Conservation (phyloP, 495 filamentous ascomycete species). For the Penicillium coprophilum region DNA sequence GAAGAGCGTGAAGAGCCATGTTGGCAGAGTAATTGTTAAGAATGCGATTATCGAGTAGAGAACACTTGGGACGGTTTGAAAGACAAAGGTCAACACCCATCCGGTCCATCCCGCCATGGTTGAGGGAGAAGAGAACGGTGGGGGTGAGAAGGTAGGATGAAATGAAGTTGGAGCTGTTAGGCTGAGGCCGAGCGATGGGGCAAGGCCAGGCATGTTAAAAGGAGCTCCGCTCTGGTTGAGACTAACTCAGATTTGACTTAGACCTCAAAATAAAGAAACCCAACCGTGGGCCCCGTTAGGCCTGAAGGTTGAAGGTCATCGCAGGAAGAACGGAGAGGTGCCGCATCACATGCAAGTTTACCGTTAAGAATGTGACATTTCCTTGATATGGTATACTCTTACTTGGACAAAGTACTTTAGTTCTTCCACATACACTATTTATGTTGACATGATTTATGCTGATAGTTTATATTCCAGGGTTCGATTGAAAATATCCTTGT, state of each 20-base stretch:
- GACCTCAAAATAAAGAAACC: neutral
- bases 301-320: neutral
- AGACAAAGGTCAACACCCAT: slow-evolving; percentile 44
- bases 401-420: no score
- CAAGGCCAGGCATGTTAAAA: slow-evolving; percentile 21
- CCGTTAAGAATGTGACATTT: no score
- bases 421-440: no score
- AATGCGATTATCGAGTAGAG: slow-evolving; percentile 84
- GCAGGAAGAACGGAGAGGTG: no score
- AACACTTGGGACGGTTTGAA: slow-evolving; percentile 63
- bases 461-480: neutral
- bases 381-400: no score
- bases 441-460: no score
- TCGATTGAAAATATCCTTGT: neutral
- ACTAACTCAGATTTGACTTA: slow-evolving; percentile 10
- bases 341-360: no score
- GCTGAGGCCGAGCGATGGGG: slow-evolving; percentile 26
- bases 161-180: slow-evolving; percentile 23
- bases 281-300: slow-evolving; percentile 5
- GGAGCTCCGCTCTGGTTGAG: slow-evolving; percentile 19
- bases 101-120: slow-evolving; percentile 49
- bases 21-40: slow-evolving; percentile 82
- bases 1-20: slow-evolving; percentile 87
- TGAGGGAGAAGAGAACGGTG: slow-evolving; percentile 33
- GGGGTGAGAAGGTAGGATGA: slow-evolving; percentile 23